Evolutionary conservation across 371 early-diverging fungal genomes (phyloP).

Genomic region (Apophysomyces elegans): DNA sequence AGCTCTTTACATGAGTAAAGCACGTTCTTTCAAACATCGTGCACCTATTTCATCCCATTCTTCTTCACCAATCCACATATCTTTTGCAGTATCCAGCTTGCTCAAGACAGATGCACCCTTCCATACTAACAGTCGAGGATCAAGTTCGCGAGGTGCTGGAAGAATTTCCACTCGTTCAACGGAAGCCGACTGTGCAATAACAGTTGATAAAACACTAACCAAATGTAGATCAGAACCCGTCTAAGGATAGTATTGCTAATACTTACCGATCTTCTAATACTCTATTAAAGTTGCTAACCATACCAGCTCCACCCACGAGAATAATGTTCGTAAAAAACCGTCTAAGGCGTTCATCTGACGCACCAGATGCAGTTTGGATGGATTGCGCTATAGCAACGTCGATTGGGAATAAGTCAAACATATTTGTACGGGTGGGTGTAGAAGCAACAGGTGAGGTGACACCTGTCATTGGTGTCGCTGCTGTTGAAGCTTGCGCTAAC

Average conservation of each 20-base stretch:
- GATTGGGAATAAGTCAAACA: conserved; percentile 54
- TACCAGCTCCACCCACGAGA: conserved; percentile 86
- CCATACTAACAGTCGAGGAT: conserved; percentile 87
- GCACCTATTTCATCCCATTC: conserved; percentile 83
- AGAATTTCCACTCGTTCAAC: conserved; percentile 77
- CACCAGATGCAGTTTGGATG: conserved; percentile 60
- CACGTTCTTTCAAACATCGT: conserved; percentile 69
- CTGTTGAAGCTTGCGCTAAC: not conserved
- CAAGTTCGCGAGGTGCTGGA: conserved; percentile 85
- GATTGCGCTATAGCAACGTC: conserved; percentile 83
- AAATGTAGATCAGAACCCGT: not conserved
- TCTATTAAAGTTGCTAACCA: conserved; percentile 70
- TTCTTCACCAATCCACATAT: conserved; percentile 76
- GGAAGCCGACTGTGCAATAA: conserved; percentile 40
- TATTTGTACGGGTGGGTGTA: not conserved
- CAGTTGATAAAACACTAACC: conserved; percentile 39
- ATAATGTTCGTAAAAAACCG: conserved; percentile 79
- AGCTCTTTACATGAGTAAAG: conserved; percentile 61
- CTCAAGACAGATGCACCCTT: conserved; percentile 87
- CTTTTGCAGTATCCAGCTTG: conserved; percentile 77
- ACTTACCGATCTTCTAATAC: conserved; percentile 73
- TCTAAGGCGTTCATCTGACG: conserved; percentile 73
- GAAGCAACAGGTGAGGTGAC: conserved; percentile 9
- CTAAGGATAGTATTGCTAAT: not conserved
- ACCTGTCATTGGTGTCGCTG: conserved; percentile 9